Percentiles rank a stretch among this genome's conserved stretches.
Evolutionary conservation across 768 basidiomycete genomes (phyloP).

Genomic region (Suillus variegatus): DNA sequence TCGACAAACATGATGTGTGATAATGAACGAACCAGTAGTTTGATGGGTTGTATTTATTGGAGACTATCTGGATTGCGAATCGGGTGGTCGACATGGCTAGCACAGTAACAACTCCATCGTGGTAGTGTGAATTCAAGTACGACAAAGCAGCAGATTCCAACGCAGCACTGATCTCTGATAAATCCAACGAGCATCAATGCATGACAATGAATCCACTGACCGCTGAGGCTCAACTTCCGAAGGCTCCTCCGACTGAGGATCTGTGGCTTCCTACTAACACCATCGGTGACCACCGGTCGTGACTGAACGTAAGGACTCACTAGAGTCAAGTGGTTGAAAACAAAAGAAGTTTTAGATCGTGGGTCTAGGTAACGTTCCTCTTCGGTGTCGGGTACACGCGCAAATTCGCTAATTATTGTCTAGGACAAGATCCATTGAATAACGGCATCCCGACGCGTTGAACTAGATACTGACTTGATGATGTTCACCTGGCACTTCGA

Average conservation of each 20-base stretch:
- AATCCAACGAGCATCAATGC: background rate
- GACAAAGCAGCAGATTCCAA: constrained; percentile 66
- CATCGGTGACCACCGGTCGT: constrained; percentile 13
- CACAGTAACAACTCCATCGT: constrained; percentile 74
- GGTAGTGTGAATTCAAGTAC: constrained; percentile 82
- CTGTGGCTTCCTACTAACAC: constrained; percentile 67
- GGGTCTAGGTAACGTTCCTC: constrained; percentile 84
- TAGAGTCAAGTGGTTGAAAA: constrained; percentile 82
- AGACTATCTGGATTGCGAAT: constrained; percentile 83
- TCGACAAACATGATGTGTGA: background rate
- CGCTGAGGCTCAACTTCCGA: constrained; percentile 73
- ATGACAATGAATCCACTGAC: constrained; percentile 39
- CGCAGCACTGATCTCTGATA: constrained; percentile 49
- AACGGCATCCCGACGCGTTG: constrained; percentile 1
- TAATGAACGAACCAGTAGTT: constrained; percentile 79
- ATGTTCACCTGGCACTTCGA: constrained; percentile 74
- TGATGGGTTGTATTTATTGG: constrained; percentile 91
- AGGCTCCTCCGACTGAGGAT: constrained; percentile 63
- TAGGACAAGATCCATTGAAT: constrained; percentile 30
- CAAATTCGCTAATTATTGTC: constrained; percentile 82
- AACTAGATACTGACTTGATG: constrained; percentile 62
- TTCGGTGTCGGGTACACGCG: constrained; percentile 46
- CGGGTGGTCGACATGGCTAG: constrained; percentile 54
- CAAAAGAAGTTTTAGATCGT: constrained; percentile 73
- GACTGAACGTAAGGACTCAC: constrained; percentile 45